Conservation (phyloP, 179 eudicot species). For the Silene coronaria region DNA sequence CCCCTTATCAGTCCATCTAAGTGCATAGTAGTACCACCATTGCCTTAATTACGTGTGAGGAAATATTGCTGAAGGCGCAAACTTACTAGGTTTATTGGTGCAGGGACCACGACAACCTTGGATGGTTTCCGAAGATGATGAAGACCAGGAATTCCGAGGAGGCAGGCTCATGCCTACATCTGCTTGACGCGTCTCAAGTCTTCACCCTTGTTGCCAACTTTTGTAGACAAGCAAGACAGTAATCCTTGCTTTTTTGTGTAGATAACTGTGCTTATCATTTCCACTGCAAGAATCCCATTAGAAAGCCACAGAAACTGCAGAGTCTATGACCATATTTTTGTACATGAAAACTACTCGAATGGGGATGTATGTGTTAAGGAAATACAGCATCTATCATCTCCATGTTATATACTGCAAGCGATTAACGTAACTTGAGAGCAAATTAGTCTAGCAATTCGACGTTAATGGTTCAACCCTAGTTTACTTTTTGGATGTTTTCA, state of each 20-base stretch:
- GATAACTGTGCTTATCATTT: neutral
- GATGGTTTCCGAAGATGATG: constrained; percentile 57
- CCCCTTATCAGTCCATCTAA: too few species aligned
- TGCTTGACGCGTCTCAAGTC: constrained; percentile 21
- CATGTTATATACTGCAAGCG: neutral
- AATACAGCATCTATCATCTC: neutral
- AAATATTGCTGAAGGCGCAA: neutral
- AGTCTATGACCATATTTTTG: neutral
- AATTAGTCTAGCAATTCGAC: neutral
- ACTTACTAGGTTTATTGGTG: constrained; percentile 15
- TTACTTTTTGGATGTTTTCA: neutral
- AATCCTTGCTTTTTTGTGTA: constrained; percentile 10
- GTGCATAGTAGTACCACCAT: neutral
- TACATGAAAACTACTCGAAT: neutral
- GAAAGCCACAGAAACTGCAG: neutral
- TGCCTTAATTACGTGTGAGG: neutral
- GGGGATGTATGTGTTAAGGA: neutral
- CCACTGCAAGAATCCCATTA: neutral
- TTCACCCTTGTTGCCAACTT: constrained; percentile 7
- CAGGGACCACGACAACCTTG: constrained; percentile 71
- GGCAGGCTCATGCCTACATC: constrained; percentile 15
- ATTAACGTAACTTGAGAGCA: neutral
- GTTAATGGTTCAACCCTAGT: neutral
- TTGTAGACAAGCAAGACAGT: constrained; percentile 22
- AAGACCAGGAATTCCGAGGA: constrained; percentile 18